phyloP scores from a whole-genome alignment of 139 green algal species.

The Micromonas commoda region DNA sequence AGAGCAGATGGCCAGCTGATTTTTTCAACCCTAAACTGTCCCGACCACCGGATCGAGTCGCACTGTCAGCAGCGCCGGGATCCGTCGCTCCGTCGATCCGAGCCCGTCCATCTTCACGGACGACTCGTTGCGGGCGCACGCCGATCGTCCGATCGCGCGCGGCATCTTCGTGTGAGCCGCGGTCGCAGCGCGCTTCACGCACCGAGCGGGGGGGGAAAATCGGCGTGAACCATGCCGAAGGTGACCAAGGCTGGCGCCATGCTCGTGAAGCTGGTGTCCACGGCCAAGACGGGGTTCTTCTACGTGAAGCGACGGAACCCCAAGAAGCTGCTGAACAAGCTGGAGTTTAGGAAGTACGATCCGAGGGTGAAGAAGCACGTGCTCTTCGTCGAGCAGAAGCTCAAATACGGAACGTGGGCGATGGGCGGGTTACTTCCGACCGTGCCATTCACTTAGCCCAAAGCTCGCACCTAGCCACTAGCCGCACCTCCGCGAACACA shows the following conservation, averaged over 20 bases:
- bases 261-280: conserved; percentile 66
- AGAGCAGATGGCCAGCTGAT: too few relatives aligned
- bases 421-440: background rate
- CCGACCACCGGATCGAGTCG: too few relatives aligned
- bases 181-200: too few relatives aligned
- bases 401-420: conserved; percentile 35
- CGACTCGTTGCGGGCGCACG: too few relatives aligned
- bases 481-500: too few relatives aligned
- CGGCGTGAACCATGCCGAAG: background rate
- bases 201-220: too few relatives aligned
- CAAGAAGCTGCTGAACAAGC: conserved; percentile 63
- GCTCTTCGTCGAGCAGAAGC: conserved; percentile 78
- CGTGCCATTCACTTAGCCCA: background rate
- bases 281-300: conserved; percentile 67
- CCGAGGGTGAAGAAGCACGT: conserved; percentile 64
- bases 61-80: too few relatives aligned
- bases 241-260: conserved; percentile 43
- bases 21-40: too few relatives aligned
- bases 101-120: too few relatives aligned
- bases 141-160: background rate
- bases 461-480: background rate
- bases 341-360: conserved; percentile 79
- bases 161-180: too few relatives aligned
- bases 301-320: conserved; percentile 79
- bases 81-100: too few relatives aligned